Evolutionary conservation across 1,284 basidiomycete genomes (phyloP).

Genomic region (Cystobasidium sp.): DNA sequence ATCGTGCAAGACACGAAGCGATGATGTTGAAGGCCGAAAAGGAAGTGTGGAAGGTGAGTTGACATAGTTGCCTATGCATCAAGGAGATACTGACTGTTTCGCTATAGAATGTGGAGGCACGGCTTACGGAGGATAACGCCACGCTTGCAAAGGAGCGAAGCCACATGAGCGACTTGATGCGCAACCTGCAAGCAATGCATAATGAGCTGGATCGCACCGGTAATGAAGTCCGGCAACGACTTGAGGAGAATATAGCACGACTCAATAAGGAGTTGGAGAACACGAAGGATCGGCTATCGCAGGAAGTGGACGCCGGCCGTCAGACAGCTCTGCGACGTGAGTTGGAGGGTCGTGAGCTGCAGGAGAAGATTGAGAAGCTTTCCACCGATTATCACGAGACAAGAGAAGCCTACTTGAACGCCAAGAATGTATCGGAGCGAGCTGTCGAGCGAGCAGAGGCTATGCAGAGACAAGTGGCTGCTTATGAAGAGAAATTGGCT

Average conservation of each 20-base stretch:
- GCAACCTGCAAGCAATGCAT: slow-evolving; percentile 86
- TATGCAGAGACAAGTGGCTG: slow-evolving; percentile 70
- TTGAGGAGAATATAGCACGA: slow-evolving; percentile 78
- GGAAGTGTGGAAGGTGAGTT: slow-evolving; percentile 81
- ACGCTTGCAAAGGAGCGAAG: slow-evolving; percentile 77
- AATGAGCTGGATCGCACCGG: slow-evolving; percentile 80
- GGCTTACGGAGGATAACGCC: slow-evolving; percentile 83
- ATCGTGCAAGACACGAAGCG: slow-evolving; percentile 78
- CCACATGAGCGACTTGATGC: slow-evolving; percentile 80
- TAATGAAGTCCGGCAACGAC: slow-evolving; percentile 74
- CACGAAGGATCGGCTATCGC: slow-evolving; percentile 71
- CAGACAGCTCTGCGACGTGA: slow-evolving; percentile 76
- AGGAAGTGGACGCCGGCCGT: slow-evolving; percentile 77
- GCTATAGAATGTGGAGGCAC: slow-evolving; percentile 68
- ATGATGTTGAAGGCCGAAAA: slow-evolving; percentile 88
- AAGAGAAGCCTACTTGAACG: slow-evolving; percentile 72
- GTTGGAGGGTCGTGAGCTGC: slow-evolving; percentile 76
- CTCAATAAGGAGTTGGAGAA: slow-evolving; percentile 78
- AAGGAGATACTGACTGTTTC: neutral
- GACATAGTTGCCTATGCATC: neutral
- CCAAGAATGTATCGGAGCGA: slow-evolving; percentile 79
- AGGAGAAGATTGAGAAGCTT: slow-evolving; percentile 71
- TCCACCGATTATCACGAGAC: slow-evolving; percentile 69
- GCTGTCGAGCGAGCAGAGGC: slow-evolving; percentile 76
- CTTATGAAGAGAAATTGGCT: slow-evolving; percentile 78